Conservation (phyloP, 768 basidiomycete genomes). For the Amanita muscaria region DNA sequence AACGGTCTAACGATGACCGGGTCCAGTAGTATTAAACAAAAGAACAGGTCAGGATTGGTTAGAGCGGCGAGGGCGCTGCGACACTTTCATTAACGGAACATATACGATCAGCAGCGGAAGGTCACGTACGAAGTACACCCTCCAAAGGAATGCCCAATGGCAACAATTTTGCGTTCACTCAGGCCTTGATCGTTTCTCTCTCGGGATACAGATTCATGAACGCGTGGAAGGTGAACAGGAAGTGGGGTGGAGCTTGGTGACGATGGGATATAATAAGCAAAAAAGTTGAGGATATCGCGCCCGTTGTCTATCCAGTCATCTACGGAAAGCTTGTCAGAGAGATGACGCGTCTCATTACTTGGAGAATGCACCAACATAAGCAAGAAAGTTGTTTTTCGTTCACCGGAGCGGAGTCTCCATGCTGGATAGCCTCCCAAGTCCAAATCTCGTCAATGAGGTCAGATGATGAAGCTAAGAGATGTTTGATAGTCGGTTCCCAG, state of each 20-base stretch:
- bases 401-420: slow-evolving; percentile 75
- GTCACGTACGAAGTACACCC: slow-evolving; percentile 55
- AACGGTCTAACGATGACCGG: slow-evolving; percentile 46
- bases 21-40: slow-evolving; percentile 67
- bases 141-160: slow-evolving; percentile 79
- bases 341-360: background rate
- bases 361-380: slow-evolving; percentile 41
- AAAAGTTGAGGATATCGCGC: slow-evolving; percentile 73
- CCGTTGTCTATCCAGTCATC: slow-evolving; percentile 74
- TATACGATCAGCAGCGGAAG: slow-evolving; percentile 8
- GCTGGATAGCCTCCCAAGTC: slow-evolving; percentile 77
- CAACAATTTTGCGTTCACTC: slow-evolving; percentile 45
- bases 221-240: slow-evolving; percentile 45
- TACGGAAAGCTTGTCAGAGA: slow-evolving; percentile 17
- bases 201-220: slow-evolving; percentile 33
- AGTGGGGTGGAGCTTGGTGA: slow-evolving; percentile 30
- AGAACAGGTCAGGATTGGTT: slow-evolving; percentile 56
- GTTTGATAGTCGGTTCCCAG: slow-evolving; percentile 63
- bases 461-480: slow-evolving; percentile 40
- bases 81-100: background rate
- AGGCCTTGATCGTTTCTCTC: slow-evolving; percentile 43
- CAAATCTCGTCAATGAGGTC: slow-evolving; percentile 59
- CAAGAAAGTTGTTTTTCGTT: slow-evolving; percentile 50
- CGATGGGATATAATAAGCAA: slow-evolving; percentile 52
- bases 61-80: slow-evolving; percentile 55